Conservation (phyloP, 768 basidiomycete species). For the Tubosaeta sp. region DNA sequence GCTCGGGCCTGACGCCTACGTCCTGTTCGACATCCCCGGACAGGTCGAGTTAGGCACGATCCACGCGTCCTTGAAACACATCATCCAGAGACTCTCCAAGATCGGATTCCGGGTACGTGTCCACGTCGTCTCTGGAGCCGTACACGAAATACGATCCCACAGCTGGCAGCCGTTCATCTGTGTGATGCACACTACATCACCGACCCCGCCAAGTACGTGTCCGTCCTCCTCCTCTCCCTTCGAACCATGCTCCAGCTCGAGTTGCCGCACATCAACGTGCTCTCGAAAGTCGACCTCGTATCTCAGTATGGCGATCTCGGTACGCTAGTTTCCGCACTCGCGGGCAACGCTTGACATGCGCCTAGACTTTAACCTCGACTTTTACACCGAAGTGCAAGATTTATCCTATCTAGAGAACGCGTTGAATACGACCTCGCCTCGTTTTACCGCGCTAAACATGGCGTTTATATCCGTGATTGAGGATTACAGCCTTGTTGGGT, state of each 20-base stretch:
- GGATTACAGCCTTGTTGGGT: conserved; percentile 88
- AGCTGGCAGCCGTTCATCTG: conserved; percentile 92
- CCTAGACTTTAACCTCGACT: conserved; percentile 93
- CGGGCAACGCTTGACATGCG: conserved; percentile 1
- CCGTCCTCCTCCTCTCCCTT: conserved; percentile 84
- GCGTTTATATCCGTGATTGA: conserved; percentile 91
- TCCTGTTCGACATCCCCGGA: conserved; percentile 93
- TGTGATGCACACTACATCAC: conserved; percentile 98
- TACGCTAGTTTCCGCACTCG: conserved; percentile 32
- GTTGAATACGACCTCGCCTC: conserved; percentile 60
- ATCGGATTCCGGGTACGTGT: conserved; percentile 77
- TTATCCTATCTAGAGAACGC: conserved; percentile 80
- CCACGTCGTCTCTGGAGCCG: not conserved
- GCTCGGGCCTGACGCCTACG: conserved; percentile 71
- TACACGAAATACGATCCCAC: conserved; percentile 1
- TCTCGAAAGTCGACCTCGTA: conserved; percentile 94
- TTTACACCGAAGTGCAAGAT: conserved; percentile 98
- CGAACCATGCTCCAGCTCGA: conserved; percentile 98
- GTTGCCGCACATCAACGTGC: conserved; percentile 95
- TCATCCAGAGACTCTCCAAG: conserved; percentile 68
- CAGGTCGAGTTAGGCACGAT: conserved; percentile 98
- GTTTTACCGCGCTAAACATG: conserved; percentile 78
- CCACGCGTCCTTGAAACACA: conserved; percentile 81
- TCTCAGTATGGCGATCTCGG: conserved; percentile 88
- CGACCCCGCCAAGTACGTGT: conserved; percentile 92